Base-by-base conservation (phyloP, 2,329 filamentous ascomycete species). In the Capronia epimyces region DNA sequence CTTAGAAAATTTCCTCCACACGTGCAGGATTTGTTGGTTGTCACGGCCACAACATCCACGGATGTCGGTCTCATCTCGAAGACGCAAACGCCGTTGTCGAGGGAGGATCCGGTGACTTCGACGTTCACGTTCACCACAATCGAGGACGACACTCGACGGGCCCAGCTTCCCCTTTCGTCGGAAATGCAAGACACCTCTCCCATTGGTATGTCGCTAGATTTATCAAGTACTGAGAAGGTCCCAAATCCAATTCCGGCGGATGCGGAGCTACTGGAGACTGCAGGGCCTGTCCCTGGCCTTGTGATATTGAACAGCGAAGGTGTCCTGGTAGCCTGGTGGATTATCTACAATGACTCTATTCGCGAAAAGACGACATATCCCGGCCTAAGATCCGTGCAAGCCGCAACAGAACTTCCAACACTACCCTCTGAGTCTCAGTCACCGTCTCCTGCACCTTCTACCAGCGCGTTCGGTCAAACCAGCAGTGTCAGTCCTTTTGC, bases 301-400 rank as follows among this genome's bases (percentile, higher is more conserved):
- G 84, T 93, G 76, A 78, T 89, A 24, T 74, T 98, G 13, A 97
- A 94, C 53, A 84, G 95, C 59, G 88, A 96, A 63, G 93, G 93
- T 57, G 72, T 95, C 8, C 74, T 98, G 13, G 82, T 81, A 40
- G 79, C 83, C 10, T 98, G 91, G 89, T 96, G 91, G 88, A 71
- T 97, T 37, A 79, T 97, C 16, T 96, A 96, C 69, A 81, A 86
- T 29, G 89, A 94, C 36, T 89, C 91, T 1, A 83, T 98, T 55
- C 81, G 84, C 52, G 75, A 84, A 60, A 83, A 83, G 2, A 81
- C 80, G 5, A 79, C 81, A 0, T 97, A 89, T 66, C 79, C 84
- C 34, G 87, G 86, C 3, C 73, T 96, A n/a, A 60, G 58, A 42
- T 45, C 53, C 27, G 47, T 55, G n/a, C 43, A 49, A 51, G 36